Percentiles rank a stretch among this genome's conserved stretches.
These are phyloP conservation scores for Aspergillus sp. DNA, from an alignment of 2,329 filamentous ascomycete genomes.

Conservation along the genomic window DNA sequence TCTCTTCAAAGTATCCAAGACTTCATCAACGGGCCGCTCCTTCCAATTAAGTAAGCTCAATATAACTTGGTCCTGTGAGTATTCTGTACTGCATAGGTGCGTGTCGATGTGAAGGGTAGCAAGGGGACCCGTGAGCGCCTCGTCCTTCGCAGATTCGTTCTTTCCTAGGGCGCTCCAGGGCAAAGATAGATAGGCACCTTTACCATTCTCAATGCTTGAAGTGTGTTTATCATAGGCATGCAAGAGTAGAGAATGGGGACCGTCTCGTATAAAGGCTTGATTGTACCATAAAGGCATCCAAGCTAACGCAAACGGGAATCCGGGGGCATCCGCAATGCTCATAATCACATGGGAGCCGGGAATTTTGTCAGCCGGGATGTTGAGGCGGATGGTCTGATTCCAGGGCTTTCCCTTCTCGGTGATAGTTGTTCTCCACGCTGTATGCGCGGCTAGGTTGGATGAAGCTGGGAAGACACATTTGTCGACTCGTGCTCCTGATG, in stretches of 20 bases:
- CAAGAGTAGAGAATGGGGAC: conserved; percentile 74
- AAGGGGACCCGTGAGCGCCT: conserved; percentile 72
- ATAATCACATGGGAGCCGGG: conserved; percentile 81
- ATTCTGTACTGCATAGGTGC: conserved; percentile 89
- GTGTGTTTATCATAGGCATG: conserved; percentile 94
- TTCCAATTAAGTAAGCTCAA: conserved; percentile 85
- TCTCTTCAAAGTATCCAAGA: conserved; percentile 73
- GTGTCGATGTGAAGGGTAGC: conserved; percentile 78
- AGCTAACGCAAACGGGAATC: conserved; percentile 84
- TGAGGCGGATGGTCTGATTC: conserved; percentile 84
- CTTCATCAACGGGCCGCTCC: conserved; percentile 68
- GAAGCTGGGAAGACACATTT: conserved; percentile 77
- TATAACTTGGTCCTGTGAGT: conserved; percentile 87
- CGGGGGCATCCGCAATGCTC: conserved; percentile 82
- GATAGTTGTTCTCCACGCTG: conserved; percentile 84
- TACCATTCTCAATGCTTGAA: conserved; percentile 67
- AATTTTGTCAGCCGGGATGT: conserved; percentile 76
- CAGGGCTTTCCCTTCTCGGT: conserved; percentile 77
- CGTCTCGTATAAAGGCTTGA: conserved; percentile 85
- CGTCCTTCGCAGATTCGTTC: conserved; percentile 68
- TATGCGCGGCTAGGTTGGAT: conserved; percentile 75
- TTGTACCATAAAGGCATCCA: conserved; percentile 94
- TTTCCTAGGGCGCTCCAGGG: conserved; percentile 73
- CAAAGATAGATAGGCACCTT: conserved; percentile 81
- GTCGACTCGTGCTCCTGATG: conserved; percentile 77